Evolutionary conservation across 257 asterid genomes (phyloP), one percentile per base, ranked within the genome.

Genomic region (Eucommia ulmoides): DNA sequence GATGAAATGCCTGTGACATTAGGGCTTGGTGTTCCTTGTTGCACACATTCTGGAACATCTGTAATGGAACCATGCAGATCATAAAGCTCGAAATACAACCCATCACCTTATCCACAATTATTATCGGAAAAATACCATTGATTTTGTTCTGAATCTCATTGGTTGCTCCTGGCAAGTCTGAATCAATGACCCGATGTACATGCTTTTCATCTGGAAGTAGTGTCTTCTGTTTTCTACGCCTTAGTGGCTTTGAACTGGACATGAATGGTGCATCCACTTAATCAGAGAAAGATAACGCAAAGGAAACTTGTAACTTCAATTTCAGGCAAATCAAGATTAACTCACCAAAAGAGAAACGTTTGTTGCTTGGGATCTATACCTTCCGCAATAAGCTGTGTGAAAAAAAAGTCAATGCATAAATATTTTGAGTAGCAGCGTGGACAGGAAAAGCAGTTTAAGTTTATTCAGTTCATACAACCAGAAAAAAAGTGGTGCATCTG

Each of bases 341-440:
- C 76, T 50, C 79, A 91, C 99, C 97, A 72, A 72, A 75, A 74
- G 79, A 67, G 63, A 72, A 91, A 87, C 2, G 94, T 81, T 50
- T 86, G 94, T 60, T 77, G 81, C 81, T 83, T 74, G 45, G 94
- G 97, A 69, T 91, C 97, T 65, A 81, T 83, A 23, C 94, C 94
- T 65, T 81, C 83, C 41, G 86, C 88, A 68, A 83, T 80, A 56
- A 68, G 63, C 99, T 91, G 92, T 63, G 65, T 20, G 52, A 60
- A 56, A 41, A 60, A 56, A 41, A 42, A 65, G 29, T 49, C 21
- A 38, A 25, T 53, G 21, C 61, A 52, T 60, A 59, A 22, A 53
- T 48, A 8, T 56, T 17, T n/a, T n/a, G n/a, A n/a, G n/a, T n/a
- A n/a, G n/a, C n/a, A n/a, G n/a, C n/a, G n/a, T n/a, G n/a, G n/a